Conservation (phyloP, 768 basidiomycete genomes). For the Sistotremastrum niveocremeum region DNA sequence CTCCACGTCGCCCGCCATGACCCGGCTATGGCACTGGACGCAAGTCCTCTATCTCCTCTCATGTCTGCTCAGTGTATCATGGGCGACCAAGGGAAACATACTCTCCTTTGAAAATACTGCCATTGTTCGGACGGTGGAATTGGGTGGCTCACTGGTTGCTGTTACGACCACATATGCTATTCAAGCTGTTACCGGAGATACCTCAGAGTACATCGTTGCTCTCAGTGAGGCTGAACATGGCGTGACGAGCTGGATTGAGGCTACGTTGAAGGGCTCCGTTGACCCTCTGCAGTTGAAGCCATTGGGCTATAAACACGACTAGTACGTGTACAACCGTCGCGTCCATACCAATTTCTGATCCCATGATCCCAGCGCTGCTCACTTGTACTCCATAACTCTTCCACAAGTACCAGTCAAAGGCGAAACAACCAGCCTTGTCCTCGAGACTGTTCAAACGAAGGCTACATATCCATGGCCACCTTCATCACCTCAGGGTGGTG, state of each 20-base stretch:
- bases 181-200: slow-evolving; percentile 49
- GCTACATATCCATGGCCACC: slow-evolving; percentile 65
- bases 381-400: slow-evolving; percentile 49
- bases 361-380: slow-evolving; percentile 20
- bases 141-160: slow-evolving; percentile 78
- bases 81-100: slow-evolving; percentile 1
- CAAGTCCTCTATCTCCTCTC: not conserved
- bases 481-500: slow-evolving; percentile 57
- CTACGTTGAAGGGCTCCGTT: slow-evolving; percentile 60
- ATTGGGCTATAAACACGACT: slow-evolving; percentile 31
- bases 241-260: slow-evolving; percentile 68
- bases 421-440: slow-evolving; percentile 57
- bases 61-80: not conserved
- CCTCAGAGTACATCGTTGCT: slow-evolving; percentile 54
- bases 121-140: slow-evolving; percentile 78
- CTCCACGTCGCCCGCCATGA: slow-evolving; percentile 29
- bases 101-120: slow-evolving; percentile 75
- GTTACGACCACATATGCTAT: slow-evolving; percentile 83
- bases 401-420: slow-evolving; percentile 46
- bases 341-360: not conserved
- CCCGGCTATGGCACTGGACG: slow-evolving; percentile 24
- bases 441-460: slow-evolving; percentile 71
- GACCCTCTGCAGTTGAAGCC: slow-evolving; percentile 37
- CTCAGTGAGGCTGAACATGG: slow-evolving; percentile 47
- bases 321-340: slow-evolving; percentile 29